These are phyloP conservation scores for Coemansia sp. DNA, from an alignment of 192 early-diverging fungal genomes.

Conservation along the genomic window DNA sequence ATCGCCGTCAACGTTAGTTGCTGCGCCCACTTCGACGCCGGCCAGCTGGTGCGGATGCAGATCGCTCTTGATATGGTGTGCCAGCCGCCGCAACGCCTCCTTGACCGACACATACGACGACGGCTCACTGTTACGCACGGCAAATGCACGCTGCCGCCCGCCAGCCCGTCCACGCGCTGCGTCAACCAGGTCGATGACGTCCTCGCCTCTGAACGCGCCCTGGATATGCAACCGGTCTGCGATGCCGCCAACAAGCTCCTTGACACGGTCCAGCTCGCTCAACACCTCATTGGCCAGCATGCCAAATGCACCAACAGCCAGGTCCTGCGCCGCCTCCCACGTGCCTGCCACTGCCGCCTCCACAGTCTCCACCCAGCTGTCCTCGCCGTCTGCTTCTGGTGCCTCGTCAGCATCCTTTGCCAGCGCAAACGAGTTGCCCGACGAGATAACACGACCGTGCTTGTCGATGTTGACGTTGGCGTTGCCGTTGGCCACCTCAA, in stretches of 20 bases:
- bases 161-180: not conserved
- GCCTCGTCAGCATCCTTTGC: not conserved
- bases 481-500: slow-evolving; percentile 62
- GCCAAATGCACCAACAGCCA: slow-evolving; percentile 33
- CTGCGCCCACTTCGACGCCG: slow-evolving; percentile 21
- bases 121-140: slow-evolving; percentile 14
- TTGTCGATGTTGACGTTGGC: slow-evolving; percentile 61
- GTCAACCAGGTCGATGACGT: slow-evolving; percentile 23
- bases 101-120: slow-evolving; percentile 54
- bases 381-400: not conserved
- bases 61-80: slow-evolving; percentile 60
- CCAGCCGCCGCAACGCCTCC: slow-evolving; percentile 66
- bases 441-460: slow-evolving; percentile 44
- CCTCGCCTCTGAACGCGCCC: slow-evolving; percentile 9
- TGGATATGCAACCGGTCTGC: slow-evolving; percentile 34
- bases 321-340: slow-evolving; percentile 37
- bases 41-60: slow-evolving; percentile 50
- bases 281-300: slow-evolving; percentile 19
- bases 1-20: slow-evolving; percentile 34
- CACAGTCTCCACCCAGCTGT: slow-evolving; percentile 16
- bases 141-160: slow-evolving; percentile 14
- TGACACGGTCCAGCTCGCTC: slow-evolving; percentile 24
- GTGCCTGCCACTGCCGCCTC: slow-evolving; percentile 32
- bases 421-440: slow-evolving; percentile 39
- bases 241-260: slow-evolving; percentile 23